Conservation (phyloP, 192 early-diverging fungal genomes). For the Piromyces finnis region DNA sequence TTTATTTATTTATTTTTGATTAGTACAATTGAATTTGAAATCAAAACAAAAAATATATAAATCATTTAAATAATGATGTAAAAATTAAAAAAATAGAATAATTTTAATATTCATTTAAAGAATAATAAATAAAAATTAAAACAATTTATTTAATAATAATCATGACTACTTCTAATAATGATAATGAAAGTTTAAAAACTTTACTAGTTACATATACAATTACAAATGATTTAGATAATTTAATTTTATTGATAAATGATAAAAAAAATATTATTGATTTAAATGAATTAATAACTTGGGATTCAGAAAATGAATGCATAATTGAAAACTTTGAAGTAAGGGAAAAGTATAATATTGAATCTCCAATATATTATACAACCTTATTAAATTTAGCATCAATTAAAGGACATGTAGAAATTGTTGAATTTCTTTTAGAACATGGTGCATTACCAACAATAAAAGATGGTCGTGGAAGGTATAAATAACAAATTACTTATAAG, state of each 20-base stretch:
- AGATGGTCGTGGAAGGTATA: constrained; percentile 42
- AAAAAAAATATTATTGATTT: background rate
- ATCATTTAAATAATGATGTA: no score
- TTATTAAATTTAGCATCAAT: constrained; percentile 33
- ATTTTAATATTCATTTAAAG: no score
- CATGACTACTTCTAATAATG: background rate
- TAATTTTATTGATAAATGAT: background rate
- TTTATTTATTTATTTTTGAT: no score
- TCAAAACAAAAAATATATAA: no score
- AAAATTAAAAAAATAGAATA: no score
- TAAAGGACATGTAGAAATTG: constrained; percentile 33
- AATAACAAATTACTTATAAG: no score
- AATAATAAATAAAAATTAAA: no score
- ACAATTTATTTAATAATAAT: no score
- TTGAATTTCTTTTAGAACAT: constrained; percentile 24
- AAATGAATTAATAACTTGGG: background rate
- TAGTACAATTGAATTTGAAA: no score
- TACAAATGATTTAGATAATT: background rate
- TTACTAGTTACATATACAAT: background rate
- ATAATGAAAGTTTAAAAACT: background rate
- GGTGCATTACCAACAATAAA: constrained; percentile 35
- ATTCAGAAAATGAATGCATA: background rate
- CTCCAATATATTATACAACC: background rate
- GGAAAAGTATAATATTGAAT: background rate
- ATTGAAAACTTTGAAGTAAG: background rate